Evolutionary conservation across 805 yeast species (phyloP), one percentile per base, ranked within the genome.

Genomic region (Nakazawaea ambrosiae): DNA sequence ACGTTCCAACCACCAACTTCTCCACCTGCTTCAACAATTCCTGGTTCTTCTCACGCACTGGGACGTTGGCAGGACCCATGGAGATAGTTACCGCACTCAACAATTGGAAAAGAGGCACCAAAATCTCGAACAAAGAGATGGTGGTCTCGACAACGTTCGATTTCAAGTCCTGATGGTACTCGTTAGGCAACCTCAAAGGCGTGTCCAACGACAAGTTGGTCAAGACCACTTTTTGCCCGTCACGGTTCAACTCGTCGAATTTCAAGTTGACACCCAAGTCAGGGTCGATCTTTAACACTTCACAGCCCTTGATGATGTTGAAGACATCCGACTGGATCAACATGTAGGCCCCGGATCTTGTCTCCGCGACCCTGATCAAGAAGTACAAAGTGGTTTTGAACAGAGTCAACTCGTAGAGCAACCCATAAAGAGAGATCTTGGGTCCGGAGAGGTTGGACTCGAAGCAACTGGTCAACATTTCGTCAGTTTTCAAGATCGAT

Each of bases 241-340:
- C 50, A 22, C 51, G 48, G 20, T 30, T 31, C 2, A 52, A 45
- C 33, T 64, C 66, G 39, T 63, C 70, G 36, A 72, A 62, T 3
- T 61, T 54, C 34, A 80, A 53, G 33, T 69, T 75, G 33, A 83
- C 58, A 0, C 94, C 95, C 25, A 87, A 61, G 51, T 83, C 96
- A 1, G 92, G 88, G 54, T 89, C 96, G 27, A 79, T 66, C 25
- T 63, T 54, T 31, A 86, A 60, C 44, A 87, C 72, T 15, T 60
- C 60, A 27, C 81, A 73, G 10, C 71, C 63, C 39, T 66, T 71
- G 37, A 89, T 63, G 1, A 75, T 63, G 14, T 75, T 70, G 54
- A 88, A 79, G 6, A 90, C 55, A 34, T 81, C 90, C 47, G 81
- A 73, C 48, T 86, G 87, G 18, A 88, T 58, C 37, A 90, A 61